Base-by-base conservation (phyloP, 1,284 basidiomycete genomes). In the Pseudozyma flocculosa region DNA sequence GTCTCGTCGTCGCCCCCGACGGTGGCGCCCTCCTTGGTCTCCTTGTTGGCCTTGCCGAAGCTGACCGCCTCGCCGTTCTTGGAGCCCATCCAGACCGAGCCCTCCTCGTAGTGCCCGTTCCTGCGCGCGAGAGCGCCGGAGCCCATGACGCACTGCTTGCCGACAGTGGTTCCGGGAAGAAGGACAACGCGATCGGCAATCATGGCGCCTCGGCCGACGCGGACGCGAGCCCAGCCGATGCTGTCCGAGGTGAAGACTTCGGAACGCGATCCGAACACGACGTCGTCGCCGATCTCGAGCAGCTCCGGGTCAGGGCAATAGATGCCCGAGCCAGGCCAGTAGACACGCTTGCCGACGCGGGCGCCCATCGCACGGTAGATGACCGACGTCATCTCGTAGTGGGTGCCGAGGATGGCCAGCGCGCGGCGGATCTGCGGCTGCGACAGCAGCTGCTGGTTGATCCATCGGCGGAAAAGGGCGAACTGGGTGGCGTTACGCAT, bases 41-140 rank as follows among this genome's bases (percentile, higher is more conserved):
- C 72, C 21, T 54, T 49, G 0, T 61, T 55, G 2, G 68, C 65
- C 44, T 72, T 72, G 34, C 75, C 75, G 40, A 78, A 78, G 59
- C 72, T 75, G 61, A 78, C 75, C 11, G 75, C 75, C 52, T 76
- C 72, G 41, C 75, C 75, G 38, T 78, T 75, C 69, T 78, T 78
- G 43, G 65, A 60, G 22, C 75, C 75, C 75, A 78, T 78, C 75
- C 75, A 78, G 14, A 78, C 75, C 17, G 72, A 72, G 43, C 69
- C 57, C 48, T 78, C 75, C 47, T 78, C 75, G 55, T 78, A 78
- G 53, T 68, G 70, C 26, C 75, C 75, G 36, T 75, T 75, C 23
- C 75, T 71, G 24, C 73, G 69, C 10, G 73, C 64, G 23, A 78
- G 53, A 5, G 75, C 75, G 42, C 75, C 75, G 2, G 75, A 78